Conservation (phyloP, 2,329 filamentous ascomycete species). For the Fusarium sp. region DNA sequence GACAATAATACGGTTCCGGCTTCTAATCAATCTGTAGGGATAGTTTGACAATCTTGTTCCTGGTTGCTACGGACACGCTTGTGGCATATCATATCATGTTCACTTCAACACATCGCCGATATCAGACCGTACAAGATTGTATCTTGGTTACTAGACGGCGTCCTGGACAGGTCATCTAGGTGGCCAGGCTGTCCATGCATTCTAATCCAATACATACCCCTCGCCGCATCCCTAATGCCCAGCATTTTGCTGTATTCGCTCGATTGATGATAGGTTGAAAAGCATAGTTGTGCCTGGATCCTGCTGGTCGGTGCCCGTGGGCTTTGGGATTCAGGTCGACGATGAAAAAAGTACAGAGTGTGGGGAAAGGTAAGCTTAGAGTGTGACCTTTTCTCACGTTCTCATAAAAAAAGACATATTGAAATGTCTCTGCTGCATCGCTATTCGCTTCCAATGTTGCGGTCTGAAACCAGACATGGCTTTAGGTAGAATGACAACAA, state of each 20-base stretch:
- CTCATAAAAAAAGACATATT: constrained; percentile 3
- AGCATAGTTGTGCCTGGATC: constrained; percentile 43
- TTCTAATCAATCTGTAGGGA: background rate
- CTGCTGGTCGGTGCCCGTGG: constrained; percentile 29
- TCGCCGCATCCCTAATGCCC: constrained; percentile 32
- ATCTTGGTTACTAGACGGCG: background rate
- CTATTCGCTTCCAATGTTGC: constrained; percentile 26
- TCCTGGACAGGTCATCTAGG: constrained; percentile 32
- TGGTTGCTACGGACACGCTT: constrained; percentile 19
- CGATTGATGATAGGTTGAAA: constrained; percentile 22
- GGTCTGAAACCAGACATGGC: constrained; percentile 13
- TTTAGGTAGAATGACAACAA: constrained; percentile 14
- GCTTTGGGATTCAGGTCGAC: constrained; percentile 36
- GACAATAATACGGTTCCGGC: constrained; percentile 24
- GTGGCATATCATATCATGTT: background rate
- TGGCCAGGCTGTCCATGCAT: constrained; percentile 33
- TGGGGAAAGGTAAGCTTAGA: constrained; percentile 36
- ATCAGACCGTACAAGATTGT: background rate
- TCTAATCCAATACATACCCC: constrained; percentile 34
- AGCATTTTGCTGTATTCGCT: constrained; percentile 5
- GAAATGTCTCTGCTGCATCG: constrained; percentile 32
- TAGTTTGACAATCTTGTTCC: constrained; percentile 10
- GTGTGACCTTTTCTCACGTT: constrained; percentile 34
- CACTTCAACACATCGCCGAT: background rate
- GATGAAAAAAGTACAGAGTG: constrained; percentile 35